Percentiles rank a stretch among this genome's conserved stretches.
phyloP scores from a whole-genome alignment of 2,329 filamentous ascomycete genomes.

The Pezicula rhizophila region DNA sequence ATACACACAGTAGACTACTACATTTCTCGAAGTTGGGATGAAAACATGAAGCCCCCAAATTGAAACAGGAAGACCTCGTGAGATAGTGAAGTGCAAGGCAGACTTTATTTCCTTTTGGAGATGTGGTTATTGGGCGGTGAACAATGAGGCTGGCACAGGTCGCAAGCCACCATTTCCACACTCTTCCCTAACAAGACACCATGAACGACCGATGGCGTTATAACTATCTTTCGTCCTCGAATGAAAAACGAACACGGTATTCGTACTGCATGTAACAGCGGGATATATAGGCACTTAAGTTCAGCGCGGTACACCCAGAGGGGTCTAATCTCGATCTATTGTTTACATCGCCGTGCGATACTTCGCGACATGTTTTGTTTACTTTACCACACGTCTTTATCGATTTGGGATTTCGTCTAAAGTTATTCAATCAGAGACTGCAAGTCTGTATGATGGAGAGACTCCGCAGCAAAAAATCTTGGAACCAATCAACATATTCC shows the following conservation, averaged over 20 bases:
- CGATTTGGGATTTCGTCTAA: neutral
- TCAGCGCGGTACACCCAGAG: too few species aligned
- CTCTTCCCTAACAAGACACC: neutral
- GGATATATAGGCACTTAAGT: too few species aligned
- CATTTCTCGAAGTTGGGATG: neutral
- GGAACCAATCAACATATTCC: neutral
- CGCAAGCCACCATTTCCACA: neutral
- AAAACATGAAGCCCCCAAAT: neutral
- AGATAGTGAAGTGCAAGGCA: too few species aligned
- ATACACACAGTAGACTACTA: neutral
- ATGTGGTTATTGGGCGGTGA: neutral
- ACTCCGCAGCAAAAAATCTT: neutral
- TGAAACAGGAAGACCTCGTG: too few species aligned
- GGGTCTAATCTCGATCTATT: too few species aligned
- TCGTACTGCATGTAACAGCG: too few species aligned
- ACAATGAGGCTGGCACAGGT: neutral
- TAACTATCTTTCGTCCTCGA: too few species aligned
- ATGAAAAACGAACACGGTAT: too few species aligned
- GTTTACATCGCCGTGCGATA: neutral
- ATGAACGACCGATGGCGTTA: neutral
- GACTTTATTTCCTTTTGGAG: neutral
- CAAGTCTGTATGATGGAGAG: neutral
- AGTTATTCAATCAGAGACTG: neutral
- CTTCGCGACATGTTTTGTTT: neutral
- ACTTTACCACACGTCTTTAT: neutral